phyloP scores from a whole-genome alignment of 2,329 filamentous ascomycete genomes.

The Ophiostoma angusticollis region DNA sequence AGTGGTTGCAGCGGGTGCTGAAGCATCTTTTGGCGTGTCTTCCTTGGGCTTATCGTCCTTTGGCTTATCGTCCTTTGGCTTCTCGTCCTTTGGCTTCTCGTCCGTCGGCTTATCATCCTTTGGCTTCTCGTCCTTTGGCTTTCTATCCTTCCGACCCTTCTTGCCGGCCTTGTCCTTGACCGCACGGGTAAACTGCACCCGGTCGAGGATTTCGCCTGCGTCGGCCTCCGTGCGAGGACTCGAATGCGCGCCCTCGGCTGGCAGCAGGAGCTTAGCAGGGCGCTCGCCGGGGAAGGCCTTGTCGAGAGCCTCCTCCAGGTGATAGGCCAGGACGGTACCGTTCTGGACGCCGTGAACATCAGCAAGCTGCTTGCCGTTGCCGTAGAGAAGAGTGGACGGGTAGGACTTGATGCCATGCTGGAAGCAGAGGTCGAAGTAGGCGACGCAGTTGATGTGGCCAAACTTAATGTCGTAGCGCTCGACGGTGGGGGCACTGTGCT shows the following conservation, averaged over 20 bases:
- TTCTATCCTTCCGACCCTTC: slow-evolving; percentile 1
- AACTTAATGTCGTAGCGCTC: slow-evolving; percentile 85
- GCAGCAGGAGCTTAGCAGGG: slow-evolving; percentile 53
- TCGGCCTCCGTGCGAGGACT: slow-evolving; percentile 19
- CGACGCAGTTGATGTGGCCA: slow-evolving; percentile 72
- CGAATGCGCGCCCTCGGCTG: slow-evolving; percentile 51
- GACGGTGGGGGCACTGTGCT: slow-evolving; percentile 50
- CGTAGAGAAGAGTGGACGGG: slow-evolving; percentile 68
- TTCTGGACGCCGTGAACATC: slow-evolving; percentile 53
- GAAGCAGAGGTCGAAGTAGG: slow-evolving; percentile 65
- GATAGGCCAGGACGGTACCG: slow-evolving; percentile 47
- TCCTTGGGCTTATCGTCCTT: neutral
- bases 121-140: neutral
- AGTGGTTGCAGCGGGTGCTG: no score
- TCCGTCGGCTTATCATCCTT: neutral
- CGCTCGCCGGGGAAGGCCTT: slow-evolving; percentile 67
- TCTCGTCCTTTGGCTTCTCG: neutral
- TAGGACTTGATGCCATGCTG: slow-evolving; percentile 55
- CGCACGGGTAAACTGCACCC: slow-evolving; percentile 5
- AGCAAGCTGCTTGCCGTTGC: slow-evolving; percentile 59
- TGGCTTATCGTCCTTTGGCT: neutral
- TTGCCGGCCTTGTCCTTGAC: slow-evolving; percentile 7
- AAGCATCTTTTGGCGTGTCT: slow-evolving; percentile 19
- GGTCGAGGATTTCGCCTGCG: slow-evolving; percentile 10
- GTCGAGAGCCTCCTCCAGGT: slow-evolving; percentile 7